Base-by-base conservation (phyloP, 2,329 filamentous ascomycete genomes). In the Arachnopeziza araneosa region DNA sequence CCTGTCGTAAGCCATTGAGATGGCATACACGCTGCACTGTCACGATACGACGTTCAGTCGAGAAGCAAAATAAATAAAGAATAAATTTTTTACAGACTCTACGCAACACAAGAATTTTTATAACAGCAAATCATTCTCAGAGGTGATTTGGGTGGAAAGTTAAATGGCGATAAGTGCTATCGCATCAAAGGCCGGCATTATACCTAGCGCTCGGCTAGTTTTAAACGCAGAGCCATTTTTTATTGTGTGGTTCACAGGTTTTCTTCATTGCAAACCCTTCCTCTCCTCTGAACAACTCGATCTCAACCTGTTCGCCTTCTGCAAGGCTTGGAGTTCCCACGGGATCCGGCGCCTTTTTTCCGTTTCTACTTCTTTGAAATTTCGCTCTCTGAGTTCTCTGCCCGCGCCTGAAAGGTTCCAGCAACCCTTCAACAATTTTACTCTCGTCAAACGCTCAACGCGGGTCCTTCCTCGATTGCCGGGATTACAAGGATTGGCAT, bases 401-500 rank as follows among this genome's bases (percentile, higher is more conserved):
- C 53, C 58, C 58, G 57, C 62, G 62, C 60, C 60, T 30, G 59
- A 55, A 62, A 61, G 61, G 66, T 67, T 44, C 36, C 10, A 44
- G 36, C 17, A 44, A 44, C 36, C 36, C 36, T 44, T 44, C 12
- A 12, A 14, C 36, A 44, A 14, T 50, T 50, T 61, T 53, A 60
- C 60, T 62, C 64, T 53, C 59, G 63, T 60, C 66, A 63, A 64
- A 66, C 64, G 54, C 52, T 58, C 55, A 21, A 63, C 49, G 55
- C 58, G 52, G 50, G 36, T 50, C 48, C 26, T 55, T 48, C 44
- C 60, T 56, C 58, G 60, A 63, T 67, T 67, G 63, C 56, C 59
- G 53, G 55, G 32, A 49, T 58, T 26, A 52, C 57, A 59, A 55
- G 24, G 53, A 54, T 53, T 55, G 24, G 54, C 57, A 56, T 54